These are phyloP conservation scores for Candida smagusa DNA, from an alignment of 1,139 yeast genomes.

Conservation along the genomic window DNA sequence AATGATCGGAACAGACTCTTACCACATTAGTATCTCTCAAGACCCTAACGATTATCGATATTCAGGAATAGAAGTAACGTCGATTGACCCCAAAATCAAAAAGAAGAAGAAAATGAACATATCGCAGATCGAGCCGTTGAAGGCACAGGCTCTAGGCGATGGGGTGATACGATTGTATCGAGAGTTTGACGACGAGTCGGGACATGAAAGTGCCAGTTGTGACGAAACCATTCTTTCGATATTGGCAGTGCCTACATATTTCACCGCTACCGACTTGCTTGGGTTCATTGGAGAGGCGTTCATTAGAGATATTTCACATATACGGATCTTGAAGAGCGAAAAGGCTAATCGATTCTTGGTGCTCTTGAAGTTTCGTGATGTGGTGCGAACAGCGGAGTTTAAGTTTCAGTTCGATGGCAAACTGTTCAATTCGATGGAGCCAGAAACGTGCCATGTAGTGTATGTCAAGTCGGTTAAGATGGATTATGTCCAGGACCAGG, in stretches of 20 bases:
- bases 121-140: slow-evolving; percentile 42
- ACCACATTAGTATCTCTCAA: slow-evolving; percentile 35
- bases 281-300: slow-evolving; percentile 72
- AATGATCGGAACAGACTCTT: slow-evolving; percentile 46
- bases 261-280: slow-evolving; percentile 78
- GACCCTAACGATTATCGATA: slow-evolving; percentile 28
- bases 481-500: slow-evolving; percentile 11
- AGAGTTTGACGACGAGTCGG: slow-evolving; percentile 35
- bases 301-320: slow-evolving; percentile 60
- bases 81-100: slow-evolving; percentile 19
- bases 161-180: slow-evolving; percentile 73
- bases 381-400: slow-evolving; percentile 57
- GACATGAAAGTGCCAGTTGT: neutral
- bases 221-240: slow-evolving; percentile 62
- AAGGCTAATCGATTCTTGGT: slow-evolving; percentile 73
- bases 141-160: slow-evolving; percentile 60
- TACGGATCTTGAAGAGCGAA: slow-evolving; percentile 67
- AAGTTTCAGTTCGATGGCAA: slow-evolving; percentile 68
- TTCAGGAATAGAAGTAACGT: slow-evolving; percentile 29
- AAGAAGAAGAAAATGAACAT: neutral
- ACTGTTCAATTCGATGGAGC: slow-evolving; percentile 82
- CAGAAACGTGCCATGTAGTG: slow-evolving; percentile 80
- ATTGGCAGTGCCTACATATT: slow-evolving; percentile 82
- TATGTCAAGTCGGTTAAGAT: slow-evolving; percentile 60
- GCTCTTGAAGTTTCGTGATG: slow-evolving; percentile 65